Percentiles rank a stretch among this genome's conserved stretches.
phyloP scores from a whole-genome alignment of 352 stramenopile genomes.

The Phytophthora sp. region DNA sequence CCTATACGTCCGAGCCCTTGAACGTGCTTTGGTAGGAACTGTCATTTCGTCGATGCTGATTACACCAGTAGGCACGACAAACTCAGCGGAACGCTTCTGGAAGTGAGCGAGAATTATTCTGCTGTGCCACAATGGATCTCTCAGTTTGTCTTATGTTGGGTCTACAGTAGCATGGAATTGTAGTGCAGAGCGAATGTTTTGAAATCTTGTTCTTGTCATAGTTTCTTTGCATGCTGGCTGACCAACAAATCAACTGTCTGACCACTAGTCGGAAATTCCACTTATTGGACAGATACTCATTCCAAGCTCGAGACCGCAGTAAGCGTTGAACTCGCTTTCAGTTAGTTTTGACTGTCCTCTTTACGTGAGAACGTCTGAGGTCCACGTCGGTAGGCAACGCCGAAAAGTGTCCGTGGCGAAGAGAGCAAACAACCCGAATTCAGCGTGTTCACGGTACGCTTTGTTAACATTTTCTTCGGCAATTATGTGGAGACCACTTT shows the following conservation, averaged over 20 bases:
- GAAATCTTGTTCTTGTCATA: background rate
- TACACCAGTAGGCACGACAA: conserved; percentile 9
- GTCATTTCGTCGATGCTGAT: conserved; percentile 24
- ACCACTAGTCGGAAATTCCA: background rate
- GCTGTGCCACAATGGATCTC: conserved; percentile 8
- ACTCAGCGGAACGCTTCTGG: conserved; percentile 8
- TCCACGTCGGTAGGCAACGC: too few species aligned
- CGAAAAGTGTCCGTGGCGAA: too few species aligned
- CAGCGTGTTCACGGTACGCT: too few species aligned
- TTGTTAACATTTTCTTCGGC: too few species aligned
- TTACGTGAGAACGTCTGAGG: background rate
- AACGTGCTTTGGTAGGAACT: too few species aligned
- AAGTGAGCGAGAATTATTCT: conserved; percentile 8
- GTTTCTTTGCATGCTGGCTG: background rate
- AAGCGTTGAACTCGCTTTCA: background rate
- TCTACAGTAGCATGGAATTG: background rate
- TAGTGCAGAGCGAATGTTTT: background rate
- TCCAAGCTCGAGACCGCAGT: background rate
- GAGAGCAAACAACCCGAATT: too few species aligned
- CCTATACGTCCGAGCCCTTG: too few species aligned
- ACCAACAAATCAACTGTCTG: background rate
- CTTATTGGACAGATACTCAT: background rate
- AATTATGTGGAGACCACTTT: too few species aligned
- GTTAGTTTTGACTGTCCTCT: background rate
- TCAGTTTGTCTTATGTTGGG: background rate